Evolutionary conservation across 2,329 filamentous ascomycete genomes (phyloP).

Genomic region (Phoma herbarum): DNA sequence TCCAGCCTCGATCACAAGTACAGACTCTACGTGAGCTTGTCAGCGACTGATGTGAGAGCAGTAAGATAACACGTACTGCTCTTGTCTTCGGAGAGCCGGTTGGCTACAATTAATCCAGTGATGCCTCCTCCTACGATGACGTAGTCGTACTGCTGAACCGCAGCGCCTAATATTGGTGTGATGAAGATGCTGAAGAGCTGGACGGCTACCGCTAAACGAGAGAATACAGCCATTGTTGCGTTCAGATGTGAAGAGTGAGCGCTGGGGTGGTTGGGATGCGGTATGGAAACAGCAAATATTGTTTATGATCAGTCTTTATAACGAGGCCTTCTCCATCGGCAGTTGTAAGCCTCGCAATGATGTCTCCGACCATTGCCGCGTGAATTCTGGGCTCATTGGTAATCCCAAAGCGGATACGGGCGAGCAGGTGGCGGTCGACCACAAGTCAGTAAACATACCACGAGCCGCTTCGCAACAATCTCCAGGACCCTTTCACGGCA

Average conservation of each 20-base stretch:
- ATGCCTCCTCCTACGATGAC: constrained; percentile 44
- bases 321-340: background rate
- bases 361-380: constrained; percentile 3
- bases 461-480: background rate
- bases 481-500: background rate
- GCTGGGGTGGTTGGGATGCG: background rate
- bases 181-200: constrained; percentile 34
- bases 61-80: constrained; percentile 24
- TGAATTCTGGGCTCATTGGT: background rate
- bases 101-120: constrained; percentile 40
- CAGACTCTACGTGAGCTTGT: constrained; percentile 30
- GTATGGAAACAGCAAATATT: background rate
- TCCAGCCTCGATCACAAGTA: constrained; percentile 9
- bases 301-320: constrained; percentile 5
- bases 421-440: background rate
- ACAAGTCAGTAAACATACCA: constrained; percentile 7
- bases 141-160: constrained; percentile 37
- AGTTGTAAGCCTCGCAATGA: background rate
- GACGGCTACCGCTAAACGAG: constrained; percentile 35
- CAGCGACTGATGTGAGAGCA: background rate
- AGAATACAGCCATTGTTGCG: constrained; percentile 23
- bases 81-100: constrained; percentile 37
- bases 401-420: constrained; percentile 21
- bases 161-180: constrained; percentile 25
- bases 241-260: background rate